Percentiles rank a stretch among this genome's conserved stretches.
Conservation (phyloP, 305 asterid genomes). For the Rubia tinctorum region DNA sequence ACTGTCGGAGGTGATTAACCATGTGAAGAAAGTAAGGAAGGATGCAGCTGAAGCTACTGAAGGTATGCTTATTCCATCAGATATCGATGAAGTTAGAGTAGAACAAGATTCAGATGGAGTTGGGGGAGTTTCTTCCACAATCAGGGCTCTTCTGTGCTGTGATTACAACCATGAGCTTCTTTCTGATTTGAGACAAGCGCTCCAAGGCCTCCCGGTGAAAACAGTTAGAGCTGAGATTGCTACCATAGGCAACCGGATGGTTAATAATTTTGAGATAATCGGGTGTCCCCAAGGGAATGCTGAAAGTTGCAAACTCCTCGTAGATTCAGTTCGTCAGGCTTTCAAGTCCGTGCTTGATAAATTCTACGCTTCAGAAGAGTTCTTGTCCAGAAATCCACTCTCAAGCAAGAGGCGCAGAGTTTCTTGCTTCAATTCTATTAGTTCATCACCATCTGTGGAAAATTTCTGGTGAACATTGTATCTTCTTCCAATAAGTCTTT, state of each 20-base stretch:
- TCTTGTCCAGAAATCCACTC: constrained; percentile 46
- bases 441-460: constrained; percentile 32
- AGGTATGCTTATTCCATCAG: constrained; percentile 65
- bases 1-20: constrained; percentile 67
- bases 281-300: constrained; percentile 25
- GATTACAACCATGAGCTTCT: constrained; percentile 68
- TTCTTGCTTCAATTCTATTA: constrained; percentile 30
- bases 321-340: constrained; percentile 47
- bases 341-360: constrained; percentile 31
- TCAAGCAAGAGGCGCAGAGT: constrained; percentile 64
- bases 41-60: constrained; percentile 47
- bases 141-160: constrained; percentile 70
- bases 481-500: constrained; percentile 36
- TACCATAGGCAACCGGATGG: constrained; percentile 69
- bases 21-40: constrained; percentile 45
- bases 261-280: constrained; percentile 54
- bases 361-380: constrained; percentile 39
- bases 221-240: constrained; percentile 63
- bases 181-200: constrained; percentile 50
- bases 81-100: constrained; percentile 60
- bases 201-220: constrained; percentile 56
- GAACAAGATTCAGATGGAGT: constrained; percentile 41
- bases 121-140: constrained; percentile 34
- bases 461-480: constrained; percentile 47
- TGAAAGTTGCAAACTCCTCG: constrained; percentile 42